Conservation (phyloP, 202 grass and related monocot genomes). For the Brachypodium distachyon region DNA sequence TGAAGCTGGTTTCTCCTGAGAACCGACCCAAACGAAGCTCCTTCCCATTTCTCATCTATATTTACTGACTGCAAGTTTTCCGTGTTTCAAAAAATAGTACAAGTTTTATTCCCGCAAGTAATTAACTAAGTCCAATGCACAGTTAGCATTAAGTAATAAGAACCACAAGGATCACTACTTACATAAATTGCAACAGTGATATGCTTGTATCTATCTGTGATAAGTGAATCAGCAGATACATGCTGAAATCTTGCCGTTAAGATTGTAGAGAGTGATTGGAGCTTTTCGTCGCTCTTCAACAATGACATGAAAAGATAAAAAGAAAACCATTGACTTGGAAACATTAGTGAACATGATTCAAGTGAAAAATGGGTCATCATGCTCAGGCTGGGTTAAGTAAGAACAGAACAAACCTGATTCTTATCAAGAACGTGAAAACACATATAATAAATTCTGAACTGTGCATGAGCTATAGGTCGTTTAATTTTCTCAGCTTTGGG, state of each 20-base stretch:
- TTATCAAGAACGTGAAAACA: constrained; percentile 74
- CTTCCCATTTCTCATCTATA: constrained; percentile 82
- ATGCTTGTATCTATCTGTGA: constrained; percentile 58
- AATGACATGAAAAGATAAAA: constrained; percentile 27
- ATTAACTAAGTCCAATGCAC: constrained; percentile 3
- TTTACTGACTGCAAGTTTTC: constrained; percentile 56
- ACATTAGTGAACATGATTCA: background rate
- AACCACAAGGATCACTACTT: constrained; percentile 2
- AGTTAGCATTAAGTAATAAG: constrained; percentile 1
- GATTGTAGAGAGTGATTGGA: constrained; percentile 32
- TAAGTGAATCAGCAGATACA: constrained; percentile 42
- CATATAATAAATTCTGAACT: constrained; percentile 51
- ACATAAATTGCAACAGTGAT: constrained; percentile 58
- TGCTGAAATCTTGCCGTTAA: constrained; percentile 44
- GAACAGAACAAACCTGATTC: constrained; percentile 48
- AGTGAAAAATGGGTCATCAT: background rate
- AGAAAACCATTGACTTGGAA: constrained; percentile 22
- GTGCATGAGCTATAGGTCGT: constrained; percentile 38
- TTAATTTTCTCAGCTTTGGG: constrained; percentile 48
- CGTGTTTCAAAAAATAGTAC: background rate
- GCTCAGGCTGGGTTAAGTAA: background rate
- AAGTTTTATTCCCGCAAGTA: background rate
- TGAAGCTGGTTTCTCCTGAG: constrained; percentile 57
- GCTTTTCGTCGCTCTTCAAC: constrained; percentile 41
- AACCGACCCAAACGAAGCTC: constrained; percentile 69